phyloP scores from a whole-genome alignment of 371 early-diverging fungal genomes.

The Mucor circinelloides region DNA sequence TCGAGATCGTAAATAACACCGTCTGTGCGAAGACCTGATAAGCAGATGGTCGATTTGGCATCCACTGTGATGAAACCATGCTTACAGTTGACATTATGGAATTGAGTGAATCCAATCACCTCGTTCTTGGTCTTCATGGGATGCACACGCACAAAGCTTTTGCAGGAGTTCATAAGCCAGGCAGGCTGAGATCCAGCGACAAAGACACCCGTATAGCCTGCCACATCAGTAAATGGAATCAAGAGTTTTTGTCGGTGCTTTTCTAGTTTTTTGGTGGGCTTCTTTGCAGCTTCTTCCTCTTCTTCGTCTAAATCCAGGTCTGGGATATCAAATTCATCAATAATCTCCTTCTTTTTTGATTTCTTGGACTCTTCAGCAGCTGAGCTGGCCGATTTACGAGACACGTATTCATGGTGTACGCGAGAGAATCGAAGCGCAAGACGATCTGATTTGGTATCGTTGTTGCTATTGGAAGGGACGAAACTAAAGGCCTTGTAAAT shows the following conservation, averaged over 20 bases:
- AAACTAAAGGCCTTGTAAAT: constrained; percentile 72
- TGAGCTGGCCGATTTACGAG: constrained; percentile 45
- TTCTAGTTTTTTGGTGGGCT: constrained; percentile 26
- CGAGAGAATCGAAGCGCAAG: constrained; percentile 75
- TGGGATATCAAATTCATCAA: constrained; percentile 28
- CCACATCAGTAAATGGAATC: constrained; percentile 67
- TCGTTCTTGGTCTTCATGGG: constrained; percentile 74
- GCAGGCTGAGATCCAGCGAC: constrained; percentile 82
- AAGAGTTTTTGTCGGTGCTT: constrained; percentile 37
- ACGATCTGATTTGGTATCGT: constrained; percentile 40
- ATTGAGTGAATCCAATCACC: constrained; percentile 74
- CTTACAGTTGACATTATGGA: constrained; percentile 82
- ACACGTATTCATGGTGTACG: constrained; percentile 69
- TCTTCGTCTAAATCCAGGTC: constrained; percentile 20
- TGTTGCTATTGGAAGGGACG: constrained; percentile 36
- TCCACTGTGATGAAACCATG: constrained; percentile 81
- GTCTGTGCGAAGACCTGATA: constrained; percentile 74
- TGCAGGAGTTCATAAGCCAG: constrained; percentile 76
- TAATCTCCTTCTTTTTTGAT: constrained; percentile 27
- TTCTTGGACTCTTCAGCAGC: constrained; percentile 2
- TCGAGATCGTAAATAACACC: constrained; percentile 77
- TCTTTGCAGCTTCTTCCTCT: constrained; percentile 16
- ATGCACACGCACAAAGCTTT: constrained; percentile 76
- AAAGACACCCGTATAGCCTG: constrained; percentile 87
- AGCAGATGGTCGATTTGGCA: constrained; percentile 62